Evolutionary conservation across 2,329 filamentous ascomycete species (phyloP).

Genomic region (Fusarium austroafricanum): DNA sequence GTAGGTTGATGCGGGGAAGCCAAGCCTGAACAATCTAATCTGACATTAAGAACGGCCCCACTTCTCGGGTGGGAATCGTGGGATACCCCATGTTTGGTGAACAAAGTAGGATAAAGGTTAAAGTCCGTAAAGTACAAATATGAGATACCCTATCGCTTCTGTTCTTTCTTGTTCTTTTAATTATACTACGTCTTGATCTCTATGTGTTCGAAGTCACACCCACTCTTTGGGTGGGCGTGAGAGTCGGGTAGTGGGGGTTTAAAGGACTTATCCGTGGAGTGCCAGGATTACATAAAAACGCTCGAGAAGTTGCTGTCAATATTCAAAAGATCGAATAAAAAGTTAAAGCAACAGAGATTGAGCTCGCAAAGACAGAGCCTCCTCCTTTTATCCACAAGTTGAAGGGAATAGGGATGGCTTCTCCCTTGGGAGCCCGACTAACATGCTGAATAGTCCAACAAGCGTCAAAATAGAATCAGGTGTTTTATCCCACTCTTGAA

Average conservation of each 20-base stretch:
- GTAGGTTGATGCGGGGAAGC: slow-evolving; percentile 28
- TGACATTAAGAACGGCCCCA: slow-evolving; percentile 1
- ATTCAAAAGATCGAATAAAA: too few species aligned
- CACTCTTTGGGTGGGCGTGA: not conserved
- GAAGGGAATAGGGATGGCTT: not conserved
- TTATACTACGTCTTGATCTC: not conserved
- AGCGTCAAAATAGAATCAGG: too few species aligned
- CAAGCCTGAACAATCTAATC: slow-evolving; percentile 8
- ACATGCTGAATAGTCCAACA: too few species aligned
- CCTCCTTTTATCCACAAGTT: not conserved
- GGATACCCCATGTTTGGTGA: not conserved
- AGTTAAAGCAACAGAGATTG: not conserved
- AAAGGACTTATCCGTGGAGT: not conserved
- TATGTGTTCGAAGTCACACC: not conserved
- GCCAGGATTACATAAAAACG: not conserved
- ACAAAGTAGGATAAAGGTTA: not conserved
- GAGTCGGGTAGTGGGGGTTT: not conserved
- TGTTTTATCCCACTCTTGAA: too few species aligned
- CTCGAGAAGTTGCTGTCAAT: too few species aligned
- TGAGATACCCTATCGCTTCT: too few species aligned
- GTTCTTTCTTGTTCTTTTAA: not conserved
- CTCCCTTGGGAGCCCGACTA: too few species aligned
- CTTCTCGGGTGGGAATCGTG: slow-evolving; percentile 2
- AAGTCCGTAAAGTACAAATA: not conserved
- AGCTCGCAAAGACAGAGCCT: not conserved